These are phyloP conservation scores for Chalciporus sp. DNA, from an alignment of 1,284 basidiomycete species.

Conservation along the genomic window DNA sequence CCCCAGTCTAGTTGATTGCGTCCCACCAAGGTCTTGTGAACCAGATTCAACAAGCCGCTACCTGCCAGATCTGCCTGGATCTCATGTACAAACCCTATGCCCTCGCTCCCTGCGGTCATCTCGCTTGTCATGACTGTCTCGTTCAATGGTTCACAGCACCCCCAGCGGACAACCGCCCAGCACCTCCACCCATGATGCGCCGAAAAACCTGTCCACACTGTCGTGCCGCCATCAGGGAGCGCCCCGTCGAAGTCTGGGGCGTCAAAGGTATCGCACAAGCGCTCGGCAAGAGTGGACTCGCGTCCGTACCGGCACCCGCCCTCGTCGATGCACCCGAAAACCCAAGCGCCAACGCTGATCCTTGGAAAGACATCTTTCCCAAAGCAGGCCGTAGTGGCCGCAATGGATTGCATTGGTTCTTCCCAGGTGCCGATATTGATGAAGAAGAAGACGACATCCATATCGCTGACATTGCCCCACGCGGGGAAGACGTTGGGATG, in stretches of 20 bases:
- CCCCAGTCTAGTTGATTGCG: slow-evolving; percentile 41
- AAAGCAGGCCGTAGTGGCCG: slow-evolving; percentile 9
- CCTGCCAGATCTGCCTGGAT: slow-evolving; percentile 76
- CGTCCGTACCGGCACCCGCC: slow-evolving; percentile 31
- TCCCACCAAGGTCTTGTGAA: slow-evolving; percentile 52
- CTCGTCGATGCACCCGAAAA: slow-evolving; percentile 18
- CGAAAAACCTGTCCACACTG: slow-evolving; percentile 78
- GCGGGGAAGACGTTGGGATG: slow-evolving; percentile 53
- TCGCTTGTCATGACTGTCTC: slow-evolving; percentile 70
- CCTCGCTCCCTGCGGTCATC: slow-evolving; percentile 73
- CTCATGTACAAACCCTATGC: slow-evolving; percentile 69
- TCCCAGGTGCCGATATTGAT: slow-evolving; percentile 16
- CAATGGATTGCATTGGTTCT: slow-evolving; percentile 20
- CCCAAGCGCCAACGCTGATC: slow-evolving; percentile 39
- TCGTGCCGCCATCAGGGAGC: slow-evolving; percentile 57
- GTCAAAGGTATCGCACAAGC: slow-evolving; percentile 65
- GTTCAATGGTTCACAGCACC: slow-evolving; percentile 71
- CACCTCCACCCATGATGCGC: slow-evolving; percentile 34
- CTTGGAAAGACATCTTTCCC: slow-evolving; percentile 65
- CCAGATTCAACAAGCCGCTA: slow-evolving; percentile 60
- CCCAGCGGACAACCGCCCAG: slow-evolving; percentile 27
- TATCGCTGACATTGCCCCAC: slow-evolving; percentile 18
- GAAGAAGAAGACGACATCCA: slow-evolving; percentile 21
- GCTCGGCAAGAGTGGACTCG: slow-evolving; percentile 55
- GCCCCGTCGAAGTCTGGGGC: slow-evolving; percentile 72